These are phyloP conservation scores for Lachancea fermentati DNA, from an alignment of 805 yeast genomes.

Conservation along the genomic window DNA sequence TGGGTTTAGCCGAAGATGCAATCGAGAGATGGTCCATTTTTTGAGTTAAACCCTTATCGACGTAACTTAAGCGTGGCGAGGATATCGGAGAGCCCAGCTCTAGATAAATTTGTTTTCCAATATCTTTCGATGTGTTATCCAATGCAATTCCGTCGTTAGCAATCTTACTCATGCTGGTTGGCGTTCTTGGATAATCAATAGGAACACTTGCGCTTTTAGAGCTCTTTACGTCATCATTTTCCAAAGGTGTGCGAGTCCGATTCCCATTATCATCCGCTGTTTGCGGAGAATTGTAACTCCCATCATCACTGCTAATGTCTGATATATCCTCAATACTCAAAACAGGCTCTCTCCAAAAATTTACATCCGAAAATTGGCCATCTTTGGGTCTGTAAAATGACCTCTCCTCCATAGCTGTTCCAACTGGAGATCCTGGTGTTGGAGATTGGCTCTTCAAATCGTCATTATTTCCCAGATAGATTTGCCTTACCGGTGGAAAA, in stretches of 20 bases:
- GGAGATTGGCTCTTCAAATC: slow-evolving; percentile 31
- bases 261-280: slow-evolving; percentile 22
- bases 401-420: slow-evolving; percentile 32
- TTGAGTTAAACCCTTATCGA: slow-evolving; percentile 14
- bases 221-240: slow-evolving; percentile 11
- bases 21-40: slow-evolving; percentile 17
- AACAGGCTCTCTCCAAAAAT: slow-evolving; percentile 87
- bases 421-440: slow-evolving; percentile 29
- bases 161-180: too few relatives aligned
- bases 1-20: slow-evolving; percentile 18
- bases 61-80: slow-evolving; percentile 25
- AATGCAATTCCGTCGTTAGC: not conserved
- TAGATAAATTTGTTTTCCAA: slow-evolving; percentile 31
- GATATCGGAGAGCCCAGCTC: slow-evolving; percentile 32
- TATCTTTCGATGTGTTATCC: slow-evolving; percentile 10
- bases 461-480: slow-evolving; percentile 23
- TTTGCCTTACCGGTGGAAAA: slow-evolving; percentile 70
- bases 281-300: too few relatives aligned
- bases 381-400: slow-evolving; percentile 20
- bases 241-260: slow-evolving; percentile 5
- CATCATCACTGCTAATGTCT: slow-evolving; percentile 41
- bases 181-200: not conserved
- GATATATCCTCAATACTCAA: slow-evolving; percentile 54
- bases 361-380: slow-evolving; percentile 70
- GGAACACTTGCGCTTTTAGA: slow-evolving; percentile 13